Evolutionary conservation across 83 land plant genomes (phyloP).

Genomic region (Picea abies): DNA sequence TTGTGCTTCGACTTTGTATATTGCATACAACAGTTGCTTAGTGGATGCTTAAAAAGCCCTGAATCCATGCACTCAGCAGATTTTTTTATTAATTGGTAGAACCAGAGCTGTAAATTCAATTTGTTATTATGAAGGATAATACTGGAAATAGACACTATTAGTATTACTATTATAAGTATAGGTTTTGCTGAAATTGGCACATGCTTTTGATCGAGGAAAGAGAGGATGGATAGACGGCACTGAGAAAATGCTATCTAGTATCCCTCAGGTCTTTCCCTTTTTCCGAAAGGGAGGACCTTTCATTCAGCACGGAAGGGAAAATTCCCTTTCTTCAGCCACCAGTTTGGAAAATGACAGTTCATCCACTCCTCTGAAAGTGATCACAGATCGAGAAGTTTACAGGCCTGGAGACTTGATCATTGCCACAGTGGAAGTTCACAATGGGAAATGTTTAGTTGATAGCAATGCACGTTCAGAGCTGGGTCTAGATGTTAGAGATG

Average conservation of each 20-base stretch:
- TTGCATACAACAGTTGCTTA: neutral
- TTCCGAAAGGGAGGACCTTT: slow-evolving; percentile 8
- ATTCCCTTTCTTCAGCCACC: too few species aligned
- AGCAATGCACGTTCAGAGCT: neutral
- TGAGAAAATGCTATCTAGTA: slow-evolving; percentile 36
- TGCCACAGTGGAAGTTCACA: slow-evolving; percentile 58
- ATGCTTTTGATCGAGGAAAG: neutral
- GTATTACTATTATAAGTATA: neutral
- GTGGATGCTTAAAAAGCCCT: neutral
- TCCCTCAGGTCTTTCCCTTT: slow-evolving; percentile 41
- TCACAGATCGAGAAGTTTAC: slow-evolving; percentile 59
- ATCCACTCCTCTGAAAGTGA: slow-evolving; percentile 43
- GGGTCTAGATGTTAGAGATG: too few species aligned
- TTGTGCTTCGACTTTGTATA: neutral
- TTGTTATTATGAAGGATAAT: too few species aligned
- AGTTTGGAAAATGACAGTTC: too few species aligned
- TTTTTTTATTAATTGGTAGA: too few species aligned
- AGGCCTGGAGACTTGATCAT: slow-evolving; percentile 74
- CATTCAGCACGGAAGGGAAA: neutral
- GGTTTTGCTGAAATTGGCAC: neutral
- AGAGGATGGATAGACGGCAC: slow-evolving; percentile 1
- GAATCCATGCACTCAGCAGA: neutral
- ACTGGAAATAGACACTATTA: neutral
- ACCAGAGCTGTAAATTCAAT: neutral
- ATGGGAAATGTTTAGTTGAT: slow-evolving; percentile 13